Conservation (phyloP, 2,329 filamentous ascomycete genomes). For the Tothia fuscella region DNA sequence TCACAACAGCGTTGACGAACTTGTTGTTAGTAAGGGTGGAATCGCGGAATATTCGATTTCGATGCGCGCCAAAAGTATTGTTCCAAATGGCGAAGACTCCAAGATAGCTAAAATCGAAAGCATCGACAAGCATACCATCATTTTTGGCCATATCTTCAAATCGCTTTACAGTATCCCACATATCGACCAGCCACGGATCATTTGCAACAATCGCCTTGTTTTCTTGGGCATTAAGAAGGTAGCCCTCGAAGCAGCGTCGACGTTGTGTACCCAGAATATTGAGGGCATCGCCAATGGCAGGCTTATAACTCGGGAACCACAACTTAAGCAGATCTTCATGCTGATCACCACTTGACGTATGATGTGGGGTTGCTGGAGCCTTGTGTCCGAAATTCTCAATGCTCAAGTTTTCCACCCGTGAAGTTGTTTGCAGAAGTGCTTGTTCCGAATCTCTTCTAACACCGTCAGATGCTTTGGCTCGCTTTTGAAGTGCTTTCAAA, state of each 20-base stretch:
- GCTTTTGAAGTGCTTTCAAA: slow-evolving; percentile 12
- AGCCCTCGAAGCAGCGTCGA: slow-evolving; percentile 44
- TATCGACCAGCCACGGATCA: slow-evolving; percentile 61
- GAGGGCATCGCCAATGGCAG: slow-evolving; percentile 23
- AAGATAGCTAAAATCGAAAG: slow-evolving; percentile 62
- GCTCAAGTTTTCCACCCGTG: slow-evolving; percentile 14
- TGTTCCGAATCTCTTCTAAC: slow-evolving; percentile 8
- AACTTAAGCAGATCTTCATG: slow-evolving; percentile 26
- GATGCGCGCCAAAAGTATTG: slow-evolving; percentile 48
- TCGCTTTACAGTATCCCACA: slow-evolving; percentile 69
- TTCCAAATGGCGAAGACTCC: slow-evolving; percentile 64
- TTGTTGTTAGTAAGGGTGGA: slow-evolving; percentile 34
- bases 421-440: not conserved
- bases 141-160: slow-evolving; percentile 50
- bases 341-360: slow-evolving; percentile 21
- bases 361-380: slow-evolving; percentile 14
- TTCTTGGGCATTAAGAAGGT: slow-evolving; percentile 44
- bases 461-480: not conserved
- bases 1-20: slow-evolving; percentile 41
- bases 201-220: slow-evolving; percentile 59
- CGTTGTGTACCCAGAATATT: slow-evolving; percentile 30
- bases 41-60: slow-evolving; percentile 21
- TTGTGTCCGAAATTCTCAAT: slow-evolving; percentile 23
- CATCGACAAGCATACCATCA: slow-evolving; percentile 57
- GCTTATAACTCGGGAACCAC: slow-evolving; percentile 23